Evolutionary conservation across 2,329 filamentous ascomycete species (phyloP).

Genomic region (Colletotrichum viniferum): DNA sequence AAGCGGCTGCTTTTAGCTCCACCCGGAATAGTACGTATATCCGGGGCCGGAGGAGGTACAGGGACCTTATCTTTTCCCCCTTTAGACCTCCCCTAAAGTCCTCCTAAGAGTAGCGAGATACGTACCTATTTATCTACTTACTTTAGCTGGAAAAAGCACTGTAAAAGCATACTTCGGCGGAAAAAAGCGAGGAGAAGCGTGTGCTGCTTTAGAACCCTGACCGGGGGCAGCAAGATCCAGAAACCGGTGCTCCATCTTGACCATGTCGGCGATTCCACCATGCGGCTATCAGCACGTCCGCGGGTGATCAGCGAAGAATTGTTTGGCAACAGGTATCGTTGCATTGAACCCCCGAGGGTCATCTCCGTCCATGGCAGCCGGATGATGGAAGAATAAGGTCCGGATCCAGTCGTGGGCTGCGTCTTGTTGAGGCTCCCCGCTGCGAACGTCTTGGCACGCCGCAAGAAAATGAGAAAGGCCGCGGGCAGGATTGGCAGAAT

Average conservation of each 20-base stretch:
- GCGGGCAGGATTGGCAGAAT: neutral
- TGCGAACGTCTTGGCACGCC: conserved; percentile 4
- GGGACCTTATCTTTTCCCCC: too few relatives aligned
- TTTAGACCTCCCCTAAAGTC: too few relatives aligned
- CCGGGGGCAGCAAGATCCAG: neutral
- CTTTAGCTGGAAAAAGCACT: too few relatives aligned
- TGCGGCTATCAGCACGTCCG: neutral
- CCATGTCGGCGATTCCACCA: neutral
- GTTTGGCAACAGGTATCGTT: conserved; percentile 8
- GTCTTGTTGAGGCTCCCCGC: conserved; percentile 15
- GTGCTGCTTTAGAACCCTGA: too few relatives aligned
- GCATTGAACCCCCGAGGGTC: neutral
- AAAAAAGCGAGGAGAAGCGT: too few relatives aligned
- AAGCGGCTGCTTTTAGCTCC: too few relatives aligned
- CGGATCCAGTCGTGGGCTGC: conserved; percentile 7
- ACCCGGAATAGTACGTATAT: too few relatives aligned
- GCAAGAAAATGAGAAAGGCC: neutral
- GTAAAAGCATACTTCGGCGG: too few relatives aligned
- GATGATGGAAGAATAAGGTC: conserved; percentile 10
- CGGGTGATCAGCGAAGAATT: neutral
- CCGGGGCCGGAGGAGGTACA: too few relatives aligned
- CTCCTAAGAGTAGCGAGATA: too few relatives aligned
- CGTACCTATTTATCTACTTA: too few relatives aligned
- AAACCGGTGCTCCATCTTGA: neutral
- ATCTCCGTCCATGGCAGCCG: conserved; percentile 9